phyloP scores from a whole-genome alignment of 2,329 filamentous ascomycete genomes.

The Corynespora cassiicola region DNA sequence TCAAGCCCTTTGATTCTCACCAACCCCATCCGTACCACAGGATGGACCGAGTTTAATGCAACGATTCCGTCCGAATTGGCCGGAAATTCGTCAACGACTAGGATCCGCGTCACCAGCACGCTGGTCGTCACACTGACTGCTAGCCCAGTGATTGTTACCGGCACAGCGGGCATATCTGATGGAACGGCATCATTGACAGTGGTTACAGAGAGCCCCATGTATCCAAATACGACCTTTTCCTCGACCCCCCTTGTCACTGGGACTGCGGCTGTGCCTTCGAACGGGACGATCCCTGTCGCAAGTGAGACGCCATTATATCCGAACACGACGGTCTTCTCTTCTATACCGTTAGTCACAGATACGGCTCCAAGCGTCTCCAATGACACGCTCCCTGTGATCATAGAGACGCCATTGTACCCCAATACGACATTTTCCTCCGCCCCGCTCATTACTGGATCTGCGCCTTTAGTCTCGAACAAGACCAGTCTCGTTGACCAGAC shows the following conservation, averaged over 20 bases:
- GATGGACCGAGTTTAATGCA: slow-evolving; percentile 3
- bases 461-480: background rate
- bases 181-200: slow-evolving; percentile 13
- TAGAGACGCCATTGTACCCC: background rate
- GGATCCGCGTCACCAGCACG: slow-evolving; percentile 10
- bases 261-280: slow-evolving; percentile 1
- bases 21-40: slow-evolving; percentile 6
- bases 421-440: background rate
- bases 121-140: slow-evolving; percentile 10
- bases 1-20: slow-evolving; percentile 6
- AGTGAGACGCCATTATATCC: slow-evolving; percentile 5
- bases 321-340: slow-evolving; percentile 7
- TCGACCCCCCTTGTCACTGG: slow-evolving; percentile 10
- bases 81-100: slow-evolving; percentile 3
- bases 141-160: slow-evolving; percentile 1
- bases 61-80: slow-evolving; percentile 1
- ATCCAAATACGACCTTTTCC: slow-evolving; percentile 12
- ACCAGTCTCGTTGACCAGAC: no score
- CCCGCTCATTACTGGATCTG: background rate
- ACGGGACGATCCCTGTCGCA: slow-evolving; percentile 2
- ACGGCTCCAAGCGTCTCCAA: slow-evolving; percentile 4
- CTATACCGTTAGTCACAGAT: slow-evolving; percentile 5
- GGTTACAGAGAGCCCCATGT: slow-evolving; percentile 5
- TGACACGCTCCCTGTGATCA: slow-evolving; percentile 1
- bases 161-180: slow-evolving; percentile 6